phyloP scores from a whole-genome alignment of 169 alveolate species.

The Plasmodium adleri region DNA sequence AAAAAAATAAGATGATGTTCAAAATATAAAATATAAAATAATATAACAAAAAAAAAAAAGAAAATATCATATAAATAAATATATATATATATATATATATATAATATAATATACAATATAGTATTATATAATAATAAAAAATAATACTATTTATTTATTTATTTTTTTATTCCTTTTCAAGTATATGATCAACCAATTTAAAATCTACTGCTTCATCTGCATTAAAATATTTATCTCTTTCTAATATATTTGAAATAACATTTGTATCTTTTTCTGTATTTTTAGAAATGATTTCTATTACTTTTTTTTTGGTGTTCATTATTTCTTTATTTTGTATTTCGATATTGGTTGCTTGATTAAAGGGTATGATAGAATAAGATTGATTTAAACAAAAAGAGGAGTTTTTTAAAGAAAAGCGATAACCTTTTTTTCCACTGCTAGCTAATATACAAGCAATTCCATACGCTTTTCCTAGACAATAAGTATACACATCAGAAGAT shows the following conservation, averaged over 20 bases:
- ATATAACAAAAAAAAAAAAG: not conserved
- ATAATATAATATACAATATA: too few relatives aligned
- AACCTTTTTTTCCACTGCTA: slow-evolving; percentile 82
- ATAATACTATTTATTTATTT: too few relatives aligned
- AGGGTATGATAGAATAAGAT: slow-evolving; percentile 77
- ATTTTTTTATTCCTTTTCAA: slow-evolving; percentile 33
- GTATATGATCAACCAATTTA: slow-evolving; percentile 48
- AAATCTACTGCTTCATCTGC: slow-evolving; percentile 61
- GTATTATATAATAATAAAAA: too few relatives aligned
- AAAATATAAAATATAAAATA: not conserved
- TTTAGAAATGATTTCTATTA: slow-evolving; percentile 76
- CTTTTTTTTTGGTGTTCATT: slow-evolving; percentile 79
- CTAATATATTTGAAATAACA: slow-evolving; percentile 27
- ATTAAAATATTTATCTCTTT: slow-evolving; percentile 56
- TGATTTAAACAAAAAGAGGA: slow-evolving; percentile 81
- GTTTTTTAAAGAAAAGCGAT: slow-evolving; percentile 81
- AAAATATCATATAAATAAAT: not conserved
- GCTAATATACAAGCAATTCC: slow-evolving; percentile 83
- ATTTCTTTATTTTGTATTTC: slow-evolving; percentile 82
- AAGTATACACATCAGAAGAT: slow-evolving; percentile 40
- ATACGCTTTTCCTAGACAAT: slow-evolving; percentile 78
- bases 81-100: not conserved
- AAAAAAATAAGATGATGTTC: not conserved
- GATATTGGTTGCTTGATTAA: slow-evolving; percentile 83
- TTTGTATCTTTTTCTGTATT: slow-evolving; percentile 75